Percentiles rank a stretch among this genome's conserved stretches.
phyloP scores from a whole-genome alignment of 306 rosid species.

The Phaseolus lunatus region DNA sequence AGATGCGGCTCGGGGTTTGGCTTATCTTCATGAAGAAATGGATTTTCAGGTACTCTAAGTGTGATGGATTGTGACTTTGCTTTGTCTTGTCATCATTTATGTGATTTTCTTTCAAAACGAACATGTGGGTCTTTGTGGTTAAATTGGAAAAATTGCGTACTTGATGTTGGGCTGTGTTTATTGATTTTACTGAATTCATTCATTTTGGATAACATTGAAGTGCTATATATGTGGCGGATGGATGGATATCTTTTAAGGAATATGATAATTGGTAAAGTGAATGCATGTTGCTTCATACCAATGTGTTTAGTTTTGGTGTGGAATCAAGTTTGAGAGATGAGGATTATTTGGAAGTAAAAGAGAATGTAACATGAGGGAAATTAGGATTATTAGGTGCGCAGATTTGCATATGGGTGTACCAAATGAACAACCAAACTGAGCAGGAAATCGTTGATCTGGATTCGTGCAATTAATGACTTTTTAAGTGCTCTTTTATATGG shows the following conservation, averaged over 20 bases:
- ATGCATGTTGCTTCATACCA: constrained; percentile 3
- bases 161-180: neutral
- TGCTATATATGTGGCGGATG: neutral
- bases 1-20: constrained; percentile 94
- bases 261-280: neutral
- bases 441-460: constrained; percentile 1
- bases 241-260: neutral
- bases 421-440: neutral
- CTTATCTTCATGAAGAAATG: constrained; percentile 96
- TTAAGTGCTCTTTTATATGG: constrained; percentile 5
- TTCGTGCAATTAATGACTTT: constrained; percentile 1
- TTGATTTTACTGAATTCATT: neutral
- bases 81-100: neutral
- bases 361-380: neutral
- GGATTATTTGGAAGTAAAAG: no score
- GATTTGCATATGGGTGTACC: neutral
- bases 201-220: neutral
- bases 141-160: neutral
- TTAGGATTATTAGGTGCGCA: neutral
- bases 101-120: neutral
- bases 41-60: constrained; percentile 78
- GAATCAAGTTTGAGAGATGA: neutral
- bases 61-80: neutral
- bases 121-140: neutral
- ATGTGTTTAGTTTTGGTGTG: constrained; percentile 17